Evolutionary conservation across 2,329 filamentous ascomycete genomes (phyloP), one percentile per base, ranked within the genome.

Genomic region (Apiospora malaysiana): DNA sequence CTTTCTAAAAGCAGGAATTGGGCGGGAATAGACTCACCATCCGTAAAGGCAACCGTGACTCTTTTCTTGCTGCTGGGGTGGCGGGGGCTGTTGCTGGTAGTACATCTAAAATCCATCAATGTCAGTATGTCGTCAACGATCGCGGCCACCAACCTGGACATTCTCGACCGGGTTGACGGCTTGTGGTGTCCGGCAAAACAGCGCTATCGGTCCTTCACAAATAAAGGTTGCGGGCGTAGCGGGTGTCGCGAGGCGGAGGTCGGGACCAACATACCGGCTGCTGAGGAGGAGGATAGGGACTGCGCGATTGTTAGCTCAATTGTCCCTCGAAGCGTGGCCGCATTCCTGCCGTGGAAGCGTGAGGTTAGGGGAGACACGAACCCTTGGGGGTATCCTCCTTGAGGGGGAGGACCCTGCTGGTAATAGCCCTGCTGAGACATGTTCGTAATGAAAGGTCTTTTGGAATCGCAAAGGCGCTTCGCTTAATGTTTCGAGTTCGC

Each of bases 21-120:
- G 1, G 47, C n/a, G 18, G 27, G 4, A 21, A n/a, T 12, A 18
- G 51, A 65, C 77, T 74, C 73, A 82, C 81, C 82, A 84, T 69
- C 75, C 76, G 75, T 82, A 82, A 67, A 83, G 75, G 71, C 82
- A 84, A 63, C 82, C 82, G 73, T 82, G 80, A 74, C 80, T 82
- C 79, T 83, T 82, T 73, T 83, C 81, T 73, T 79, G 74, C 69
- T 81, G 45, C 46, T 42, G 68, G 14, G 68, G 77, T 47, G 78
- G 79, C 67, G 81, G 81, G n/a, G 78, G 75, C 46, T 75, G 72
- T 67, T 76, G 77, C 69, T 78, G 77, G 63, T 82, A 81, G 51
- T 79, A 74, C 80, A 82, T 81, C 77, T 81, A 69, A 49, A 66
- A 69, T 71, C 72, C 18, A 63, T 23, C 56, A n/a, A 21, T 40